A percentile compares a stretch with the other conserved stretches of the same genome.
These are phyloP conservation scores for Coemansia sp. DNA, from an alignment of 192 early-diverging fungal species.

Conservation along the genomic window DNA sequence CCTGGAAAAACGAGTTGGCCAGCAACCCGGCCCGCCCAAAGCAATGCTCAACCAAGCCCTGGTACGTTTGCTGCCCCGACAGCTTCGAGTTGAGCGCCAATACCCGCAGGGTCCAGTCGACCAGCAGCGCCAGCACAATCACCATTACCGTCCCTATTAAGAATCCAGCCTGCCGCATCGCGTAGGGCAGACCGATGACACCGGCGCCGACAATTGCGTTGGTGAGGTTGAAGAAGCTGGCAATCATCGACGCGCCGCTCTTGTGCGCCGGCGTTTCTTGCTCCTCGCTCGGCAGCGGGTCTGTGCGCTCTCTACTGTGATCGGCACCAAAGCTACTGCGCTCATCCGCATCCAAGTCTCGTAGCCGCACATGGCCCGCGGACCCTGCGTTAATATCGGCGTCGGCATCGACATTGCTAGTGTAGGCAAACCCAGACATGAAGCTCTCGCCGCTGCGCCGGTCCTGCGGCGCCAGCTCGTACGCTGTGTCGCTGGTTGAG, in stretches of 20 bases:
- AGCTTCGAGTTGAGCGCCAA: constrained; percentile 72
- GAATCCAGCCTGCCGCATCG: constrained; percentile 77
- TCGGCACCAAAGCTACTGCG: constrained; percentile 6
- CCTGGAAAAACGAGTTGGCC: constrained; percentile 83
- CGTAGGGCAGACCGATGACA: constrained; percentile 77
- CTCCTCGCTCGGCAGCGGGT: background rate
- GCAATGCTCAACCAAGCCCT: constrained; percentile 76
- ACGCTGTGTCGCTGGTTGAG: constrained; percentile 2
- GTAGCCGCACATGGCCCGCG: constrained; percentile 3
- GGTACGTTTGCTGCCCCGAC: constrained; percentile 74
- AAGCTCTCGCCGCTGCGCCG: constrained; percentile 6
- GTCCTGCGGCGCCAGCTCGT: constrained; percentile 7
- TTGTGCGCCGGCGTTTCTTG: background rate
- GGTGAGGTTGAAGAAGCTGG: constrained; percentile 76
- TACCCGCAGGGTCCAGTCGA: constrained; percentile 76
- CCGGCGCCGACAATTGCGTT: constrained; percentile 95
- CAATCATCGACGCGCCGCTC: constrained; percentile 37
- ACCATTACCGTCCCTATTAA: constrained; percentile 53
- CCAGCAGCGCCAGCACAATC: constrained; percentile 50
- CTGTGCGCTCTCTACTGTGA: constrained; percentile 6
- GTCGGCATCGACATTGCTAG: background rate
- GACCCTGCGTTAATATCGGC: background rate
- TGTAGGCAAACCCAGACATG: background rate
- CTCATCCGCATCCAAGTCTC: constrained; percentile 1
- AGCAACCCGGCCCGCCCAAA: constrained; percentile 75